A percentile compares a stretch with the other conserved stretches of the same genome.
These are phyloP conservation scores for Trichoderma gracile DNA, from an alignment of 2,329 filamentous ascomycete species.

Conservation along the genomic window DNA sequence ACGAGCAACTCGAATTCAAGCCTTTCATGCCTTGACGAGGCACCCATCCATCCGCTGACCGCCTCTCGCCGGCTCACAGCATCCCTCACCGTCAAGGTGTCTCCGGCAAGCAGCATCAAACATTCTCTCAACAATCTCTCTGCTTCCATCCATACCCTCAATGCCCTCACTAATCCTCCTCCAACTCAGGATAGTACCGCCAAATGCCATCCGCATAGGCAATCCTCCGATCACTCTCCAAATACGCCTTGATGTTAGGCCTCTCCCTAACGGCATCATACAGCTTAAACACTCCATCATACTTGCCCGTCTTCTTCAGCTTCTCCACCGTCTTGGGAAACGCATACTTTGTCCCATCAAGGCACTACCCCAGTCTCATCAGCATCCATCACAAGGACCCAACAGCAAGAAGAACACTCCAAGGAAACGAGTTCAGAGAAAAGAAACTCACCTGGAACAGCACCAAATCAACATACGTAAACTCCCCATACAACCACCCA, in stretches of 20 bases:
- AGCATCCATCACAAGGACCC: background rate
- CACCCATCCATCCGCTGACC: background rate
- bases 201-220: slow-evolving; percentile 67
- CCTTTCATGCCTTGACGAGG: background rate
- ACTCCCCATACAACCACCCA: slow-evolving; percentile 64
- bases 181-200: slow-evolving; percentile 72
- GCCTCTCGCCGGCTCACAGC: background rate
- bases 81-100: background rate
- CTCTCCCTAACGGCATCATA: slow-evolving; percentile 63
- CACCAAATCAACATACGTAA: slow-evolving; percentile 74
- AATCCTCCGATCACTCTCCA: slow-evolving; percentile 63
- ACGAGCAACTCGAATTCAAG: background rate
- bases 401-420: no score
- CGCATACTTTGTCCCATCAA: slow-evolving; percentile 63
- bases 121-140: background rate
- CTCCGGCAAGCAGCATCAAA: background rate
- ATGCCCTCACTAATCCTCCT: slow-evolving; percentile 41
- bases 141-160: no score
- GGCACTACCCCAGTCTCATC: slow-evolving; percentile 38
- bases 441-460: slow-evolving; percentile 64
- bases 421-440: background rate
- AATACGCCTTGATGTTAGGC: slow-evolving; percentile 66
- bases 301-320: slow-evolving; percentile 57
- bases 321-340: slow-evolving; percentile 67
- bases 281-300: slow-evolving; percentile 62